Evolutionary conservation across 2,329 filamentous ascomycete species (phyloP).

Genomic region (Beauveria varroae): DNA sequence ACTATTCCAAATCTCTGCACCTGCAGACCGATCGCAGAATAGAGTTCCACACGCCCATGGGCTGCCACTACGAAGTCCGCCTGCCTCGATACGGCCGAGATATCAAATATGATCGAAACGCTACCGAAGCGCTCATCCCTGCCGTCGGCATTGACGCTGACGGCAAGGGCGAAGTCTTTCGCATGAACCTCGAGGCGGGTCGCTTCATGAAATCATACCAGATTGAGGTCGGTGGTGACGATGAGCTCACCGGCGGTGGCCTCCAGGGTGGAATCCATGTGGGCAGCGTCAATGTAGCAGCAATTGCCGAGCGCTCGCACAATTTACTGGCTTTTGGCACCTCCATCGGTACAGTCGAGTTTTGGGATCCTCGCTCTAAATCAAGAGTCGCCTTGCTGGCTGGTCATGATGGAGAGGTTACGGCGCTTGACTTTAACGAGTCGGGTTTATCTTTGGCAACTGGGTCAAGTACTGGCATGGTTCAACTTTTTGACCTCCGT

Average conservation of each 20-base stretch:
- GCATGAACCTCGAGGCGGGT: slow-evolving; percentile 84
- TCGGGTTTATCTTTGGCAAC: slow-evolving; percentile 80
- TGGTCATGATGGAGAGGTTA: slow-evolving; percentile 64
- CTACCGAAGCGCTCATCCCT: slow-evolving; percentile 79
- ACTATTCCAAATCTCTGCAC: slow-evolving; percentile 92
- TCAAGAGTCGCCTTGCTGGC: slow-evolving; percentile 72
- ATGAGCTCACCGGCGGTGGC: slow-evolving; percentile 62
- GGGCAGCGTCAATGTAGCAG: slow-evolving; percentile 79
- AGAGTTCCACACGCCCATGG: slow-evolving; percentile 86
- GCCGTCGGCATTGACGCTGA: slow-evolving; percentile 81
- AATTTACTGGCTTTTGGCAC: slow-evolving; percentile 91
- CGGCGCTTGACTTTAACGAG: slow-evolving; percentile 76
- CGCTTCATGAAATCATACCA: slow-evolving; percentile 94
- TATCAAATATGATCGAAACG: slow-evolving; percentile 72
- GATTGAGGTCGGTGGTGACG: slow-evolving; percentile 80
- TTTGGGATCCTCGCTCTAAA: slow-evolving; percentile 87
- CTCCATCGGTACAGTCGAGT: slow-evolving; percentile 88
- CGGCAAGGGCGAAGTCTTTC: slow-evolving; percentile 84
- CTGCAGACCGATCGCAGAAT: slow-evolving; percentile 85
- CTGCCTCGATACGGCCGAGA: slow-evolving; percentile 90
- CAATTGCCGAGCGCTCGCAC: slow-evolving; percentile 82
- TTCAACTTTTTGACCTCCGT: slow-evolving; percentile 87
- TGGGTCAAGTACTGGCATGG: slow-evolving; percentile 79
- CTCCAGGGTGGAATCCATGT: slow-evolving; percentile 81
- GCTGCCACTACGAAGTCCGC: slow-evolving; percentile 81